Evolutionary conservation across 148 eudicot species (phyloP), one percentile per base, ranked within the genome.

Genomic region (Camellia granthamiana): DNA sequence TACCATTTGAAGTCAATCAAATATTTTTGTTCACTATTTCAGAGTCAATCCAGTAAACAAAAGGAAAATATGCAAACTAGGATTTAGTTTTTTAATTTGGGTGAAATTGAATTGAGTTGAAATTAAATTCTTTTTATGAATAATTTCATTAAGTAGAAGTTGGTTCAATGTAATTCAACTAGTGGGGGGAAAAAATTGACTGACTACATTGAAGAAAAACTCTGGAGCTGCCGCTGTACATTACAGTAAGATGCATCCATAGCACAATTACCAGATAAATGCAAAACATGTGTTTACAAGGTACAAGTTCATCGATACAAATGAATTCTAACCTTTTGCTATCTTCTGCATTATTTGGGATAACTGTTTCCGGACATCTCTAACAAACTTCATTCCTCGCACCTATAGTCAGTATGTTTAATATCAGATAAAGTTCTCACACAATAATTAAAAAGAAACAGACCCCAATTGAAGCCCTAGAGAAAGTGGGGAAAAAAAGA

Each of bases 381-480:
- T 92, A 67, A 92, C 99, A 84, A 96, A 96, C 78, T 85, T 84
- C 99, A 96, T 96, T 79, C 99, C 99, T 77, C 99, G 90, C 72
- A 92, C 81, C 93, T 93, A 54, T 41, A 76, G 51, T 18, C 73
- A 84, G 59, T 19, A 81, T 72, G 77, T 62, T 42, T 58, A 69
- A 72, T 47, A 61, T 61, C 49, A 18, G 75, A 74, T 49, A n/a
- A 56, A 56, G 38, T 60, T 16, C 46, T 47, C 55, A 47, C 55
- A 19, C 8, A 46, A 70, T 30, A 30, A 30, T 30, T 30, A 30
- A 30, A 30, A 30, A 30, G 38, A 30, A 30, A 30, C 38, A 30
- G 38, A 30, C 38, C 38, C 38, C 38, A 30, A 30, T 41, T 16
- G 14, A 38, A 75, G 15, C 49, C 30, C 49, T 16, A 7, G 49